Base-by-base conservation (phyloP, 176 grass and related monocot species). In the Triticum turgidum region DNA sequence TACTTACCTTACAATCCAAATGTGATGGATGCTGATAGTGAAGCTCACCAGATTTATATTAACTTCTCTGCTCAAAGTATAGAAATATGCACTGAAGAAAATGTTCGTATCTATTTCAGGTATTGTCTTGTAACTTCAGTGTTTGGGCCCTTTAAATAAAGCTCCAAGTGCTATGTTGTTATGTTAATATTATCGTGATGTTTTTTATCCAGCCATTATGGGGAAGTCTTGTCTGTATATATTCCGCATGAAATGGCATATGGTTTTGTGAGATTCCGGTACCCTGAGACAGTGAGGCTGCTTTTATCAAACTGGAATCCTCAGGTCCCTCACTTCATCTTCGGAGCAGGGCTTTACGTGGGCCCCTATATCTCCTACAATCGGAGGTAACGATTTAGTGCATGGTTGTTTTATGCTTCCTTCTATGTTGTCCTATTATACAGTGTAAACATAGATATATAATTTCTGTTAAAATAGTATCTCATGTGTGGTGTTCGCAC, bases 261-360 rank as follows among this genome's bases (percentile, higher is more conserved):
- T 24, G 90, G 92, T 82, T 94, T 88, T 77, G 95, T 97, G 69
- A 88, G 92, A 66, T 97, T 97, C 69, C 1, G 61, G 33, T 69
- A 83, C 68, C 74, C 84, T 7, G 82, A 37, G 62, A 92, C 90
- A 5, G 92, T 86, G 29, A 81, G 73, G 49, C 29, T 58, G 18
- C 80, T 97, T 37, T 79, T 97, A 59, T 79, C 86, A 77, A 87
- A 83, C 25, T 65, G 84, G 29, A 77, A 80, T 70, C 84, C 88
- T n/a, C 81, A 86, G n/a, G 65, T 80, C 59, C 84, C 88, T 18
- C 95, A 94, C 54, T 91, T 85, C 29, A 94, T 97, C 67, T 79
- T 58, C 42, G 86, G 88, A 32, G 32, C 59, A 41, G 30, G 76
- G 29, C 75, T 94, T 73, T 25, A 78, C 5, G 87, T 91, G 25